These are phyloP conservation scores for Sporothrix pallida DNA, from an alignment of 2,329 filamentous ascomycete genomes.

Conservation along the genomic window DNA sequence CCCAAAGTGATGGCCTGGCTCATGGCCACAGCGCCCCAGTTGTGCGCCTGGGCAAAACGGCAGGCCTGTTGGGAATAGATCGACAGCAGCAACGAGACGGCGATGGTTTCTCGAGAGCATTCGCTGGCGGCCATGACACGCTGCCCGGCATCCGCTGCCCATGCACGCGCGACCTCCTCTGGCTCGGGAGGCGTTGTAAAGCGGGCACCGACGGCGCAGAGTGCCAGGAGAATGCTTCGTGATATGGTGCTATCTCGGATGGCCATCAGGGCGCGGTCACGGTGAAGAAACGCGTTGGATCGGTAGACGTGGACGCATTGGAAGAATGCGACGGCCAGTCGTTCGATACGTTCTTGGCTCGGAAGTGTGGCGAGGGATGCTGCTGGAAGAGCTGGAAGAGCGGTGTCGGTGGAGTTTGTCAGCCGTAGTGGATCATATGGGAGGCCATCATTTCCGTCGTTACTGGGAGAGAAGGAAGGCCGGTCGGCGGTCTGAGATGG, in stretches of 20 bases:
- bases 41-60: neutral
- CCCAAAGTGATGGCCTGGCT: neutral
- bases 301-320: neutral
- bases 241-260: neutral
- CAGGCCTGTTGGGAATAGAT: neutral
- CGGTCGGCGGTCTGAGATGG: neutral
- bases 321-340: neutral
- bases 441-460: neutral
- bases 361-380: neutral
- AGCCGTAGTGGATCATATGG: neutral
- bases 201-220: neutral
- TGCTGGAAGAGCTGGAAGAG: too few relatives aligned
- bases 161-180: neutral
- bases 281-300: neutral
- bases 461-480: neutral
- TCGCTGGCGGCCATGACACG: neutral
- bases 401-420: neutral
- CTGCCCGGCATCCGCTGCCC: neutral
- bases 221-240: neutral
- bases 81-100: neutral
- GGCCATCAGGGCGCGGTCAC: neutral
- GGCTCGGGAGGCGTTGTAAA: neutral
- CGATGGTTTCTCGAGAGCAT: neutral
- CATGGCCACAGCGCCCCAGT: slow-evolving; percentile 3
- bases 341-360: neutral